A percentile compares a stretch with the other conserved stretches of the same genome.
Conservation (phyloP, 176 grass and related monocot genomes). For the Rhynchospora tenuis region DNA sequence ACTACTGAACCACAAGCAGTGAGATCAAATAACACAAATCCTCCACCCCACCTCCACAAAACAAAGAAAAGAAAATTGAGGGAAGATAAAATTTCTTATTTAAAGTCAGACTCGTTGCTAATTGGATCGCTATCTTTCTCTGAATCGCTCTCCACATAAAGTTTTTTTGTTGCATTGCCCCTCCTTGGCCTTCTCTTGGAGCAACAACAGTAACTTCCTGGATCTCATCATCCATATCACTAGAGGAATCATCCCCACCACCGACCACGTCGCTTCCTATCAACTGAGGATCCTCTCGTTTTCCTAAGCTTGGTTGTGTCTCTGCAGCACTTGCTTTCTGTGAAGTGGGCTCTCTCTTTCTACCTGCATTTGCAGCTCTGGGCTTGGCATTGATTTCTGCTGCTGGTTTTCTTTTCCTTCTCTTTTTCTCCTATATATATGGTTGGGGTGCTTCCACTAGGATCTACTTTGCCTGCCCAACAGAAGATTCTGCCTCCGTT, state of each 20-base stretch:
- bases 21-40: background rate
- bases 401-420: slow-evolving; percentile 41
- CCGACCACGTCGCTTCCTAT: slow-evolving; percentile 56
- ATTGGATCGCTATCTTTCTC: slow-evolving; percentile 42
- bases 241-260: slow-evolving; percentile 18
- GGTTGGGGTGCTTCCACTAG: slow-evolving; percentile 14
- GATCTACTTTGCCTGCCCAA: slow-evolving; percentile 25
- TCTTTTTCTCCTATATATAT: slow-evolving; percentile 39
- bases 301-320: slow-evolving; percentile 42
- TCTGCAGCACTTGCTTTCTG: slow-evolving; percentile 25
- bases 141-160: slow-evolving; percentile 35
- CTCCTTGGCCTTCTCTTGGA: slow-evolving; percentile 43
- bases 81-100: slow-evolving; percentile 7
- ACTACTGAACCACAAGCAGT: background rate
- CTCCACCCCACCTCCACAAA: background rate
- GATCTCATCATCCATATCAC: slow-evolving; percentile 1
- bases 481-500: slow-evolving; percentile 32
- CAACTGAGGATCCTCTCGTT: slow-evolving; percentile 62
- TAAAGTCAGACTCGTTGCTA: slow-evolving; percentile 50
- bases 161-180: slow-evolving; percentile 24
- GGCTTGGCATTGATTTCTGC: slow-evolving; percentile 32
- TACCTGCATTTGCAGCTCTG: background rate
- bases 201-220: slow-evolving; percentile 23
- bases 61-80: background rate
- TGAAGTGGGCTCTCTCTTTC: slow-evolving; percentile 31